Base-by-base conservation (phyloP, 1,284 basidiomycete genomes). In the Irpex rosettiformis region DNA sequence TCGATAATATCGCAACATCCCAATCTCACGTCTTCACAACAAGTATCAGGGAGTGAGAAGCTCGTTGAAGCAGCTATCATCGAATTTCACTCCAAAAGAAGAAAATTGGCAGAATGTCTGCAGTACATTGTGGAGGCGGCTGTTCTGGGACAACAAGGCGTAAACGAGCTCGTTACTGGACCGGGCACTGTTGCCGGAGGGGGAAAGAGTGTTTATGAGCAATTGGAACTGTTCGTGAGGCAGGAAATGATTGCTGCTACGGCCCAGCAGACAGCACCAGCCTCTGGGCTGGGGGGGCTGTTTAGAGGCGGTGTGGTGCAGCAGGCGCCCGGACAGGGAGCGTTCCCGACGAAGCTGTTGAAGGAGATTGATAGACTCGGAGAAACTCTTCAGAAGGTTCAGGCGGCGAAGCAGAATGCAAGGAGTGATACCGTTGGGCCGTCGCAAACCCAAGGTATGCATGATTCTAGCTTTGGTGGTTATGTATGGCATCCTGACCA, bases 61-160 rank as follows among this genome's bases (percentile, higher is more conserved):
- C 81, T 77, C 54, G 75, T 91, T 33, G 89, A 93, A 68, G 73
- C 79, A 1, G 79, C 87, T 25, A 71, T 94, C 16, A 75, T 84
- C 43, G 81, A 83, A 62, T 89, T 84, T 62, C 89, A 94, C 67
- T 74, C 79, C 59, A 77, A 85, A 52, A 81, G 91, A 4, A 80
- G 87, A 16, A 76, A 85, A 58, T 76, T 91, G 13, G 83, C 86
- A 28, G 84, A 89, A 40, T 90, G 81, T 61, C 68, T 94, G 21
- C 75, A 78, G 8, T 77, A 75, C 60, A 75, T 87, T 47, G 74
- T 84, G 62, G 79, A 81, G 57, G 76, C 73, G 3, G 75, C 75
- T 0, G 73, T 73, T 30, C 55, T 70, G 0, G 77, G 79, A 3
- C 73, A 78, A 21, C 58, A 66, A 1, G 48, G 27, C 13, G 27